Percentiles rank a stretch among this genome's conserved stretches.
phyloP scores from a whole-genome alignment of 768 basidiomycete genomes.

The Gelatoporia subvermispora region DNA sequence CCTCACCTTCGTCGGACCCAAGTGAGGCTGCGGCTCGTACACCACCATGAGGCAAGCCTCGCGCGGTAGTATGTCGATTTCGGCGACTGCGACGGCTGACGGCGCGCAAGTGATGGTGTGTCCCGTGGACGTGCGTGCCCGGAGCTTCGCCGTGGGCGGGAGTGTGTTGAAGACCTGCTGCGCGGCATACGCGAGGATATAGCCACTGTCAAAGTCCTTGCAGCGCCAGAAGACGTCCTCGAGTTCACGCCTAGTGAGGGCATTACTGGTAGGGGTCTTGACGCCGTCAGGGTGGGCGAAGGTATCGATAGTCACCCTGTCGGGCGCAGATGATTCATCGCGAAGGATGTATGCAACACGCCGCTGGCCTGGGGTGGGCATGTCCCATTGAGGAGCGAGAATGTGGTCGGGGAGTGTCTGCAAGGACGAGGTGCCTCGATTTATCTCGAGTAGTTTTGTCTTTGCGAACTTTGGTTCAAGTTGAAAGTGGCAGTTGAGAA shows the following conservation, averaged over 20 bases:
- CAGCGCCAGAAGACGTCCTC: conserved; percentile 20
- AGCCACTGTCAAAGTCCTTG: conserved; percentile 16
- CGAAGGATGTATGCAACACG: conserved; percentile 13
- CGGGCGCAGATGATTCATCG: not conserved
- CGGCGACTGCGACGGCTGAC: conserved; percentile 9
- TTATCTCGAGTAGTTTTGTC: conserved; percentile 12
- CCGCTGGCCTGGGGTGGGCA: not conserved
- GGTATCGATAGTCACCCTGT: conserved; percentile 8
- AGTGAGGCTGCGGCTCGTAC: conserved; percentile 10
- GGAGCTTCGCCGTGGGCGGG: conserved; percentile 12
- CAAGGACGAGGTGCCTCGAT: conserved; percentile 1
- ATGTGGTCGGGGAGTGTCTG: conserved; percentile 5
- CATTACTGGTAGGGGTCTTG: conserved; percentile 3
- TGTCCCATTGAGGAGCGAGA: conserved; percentile 2
- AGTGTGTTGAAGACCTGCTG: conserved; percentile 17
- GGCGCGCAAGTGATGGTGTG: conserved; percentile 12
- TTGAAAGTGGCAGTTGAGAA: conserved; percentile 10
- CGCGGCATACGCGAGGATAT: conserved; percentile 14
- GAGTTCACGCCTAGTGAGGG: conserved; percentile 13
- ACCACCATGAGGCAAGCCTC: conserved; percentile 14
- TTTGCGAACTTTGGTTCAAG: conserved; percentile 10
- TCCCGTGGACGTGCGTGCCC: conserved; percentile 13
- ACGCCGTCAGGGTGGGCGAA: conserved; percentile 11
- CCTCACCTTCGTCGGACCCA: conserved; percentile 5
- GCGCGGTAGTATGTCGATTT: conserved; percentile 9